These are phyloP conservation scores for Trichoderma sp. DNA, from an alignment of 2,329 filamentous ascomycete genomes.

Conservation along the genomic window DNA sequence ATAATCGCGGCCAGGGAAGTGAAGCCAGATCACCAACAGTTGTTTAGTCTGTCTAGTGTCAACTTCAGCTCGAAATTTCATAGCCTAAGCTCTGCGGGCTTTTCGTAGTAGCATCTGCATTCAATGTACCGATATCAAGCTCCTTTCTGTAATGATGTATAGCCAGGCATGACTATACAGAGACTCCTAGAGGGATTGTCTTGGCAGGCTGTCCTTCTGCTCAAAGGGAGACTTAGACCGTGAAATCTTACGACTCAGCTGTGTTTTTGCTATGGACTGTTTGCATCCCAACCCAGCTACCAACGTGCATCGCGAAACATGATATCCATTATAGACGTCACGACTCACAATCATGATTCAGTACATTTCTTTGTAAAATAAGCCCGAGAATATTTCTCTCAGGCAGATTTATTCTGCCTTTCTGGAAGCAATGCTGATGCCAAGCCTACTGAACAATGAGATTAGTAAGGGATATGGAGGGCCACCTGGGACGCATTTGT, in stretches of 20 bases:
- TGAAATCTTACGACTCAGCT: background rate
- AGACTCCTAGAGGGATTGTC: background rate
- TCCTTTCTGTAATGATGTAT: background rate
- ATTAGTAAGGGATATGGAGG: background rate
- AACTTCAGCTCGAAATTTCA: background rate
- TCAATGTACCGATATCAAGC: background rate
- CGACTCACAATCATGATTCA: background rate
- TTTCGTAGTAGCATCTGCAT: background rate
- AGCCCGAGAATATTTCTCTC: background rate
- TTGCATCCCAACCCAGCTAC: background rate
- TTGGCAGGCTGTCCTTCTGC: background rate
- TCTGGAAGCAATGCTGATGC: background rate
- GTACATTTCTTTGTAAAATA: background rate
- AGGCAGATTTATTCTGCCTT: background rate
- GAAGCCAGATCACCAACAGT: background rate
- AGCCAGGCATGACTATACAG: background rate
- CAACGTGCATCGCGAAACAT: background rate
- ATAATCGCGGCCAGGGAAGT: background rate
- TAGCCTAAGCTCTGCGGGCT: background rate
- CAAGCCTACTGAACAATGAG: background rate
- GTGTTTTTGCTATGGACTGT: background rate
- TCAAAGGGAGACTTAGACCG: background rate
- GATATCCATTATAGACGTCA: background rate
- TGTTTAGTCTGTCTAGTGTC: background rate
- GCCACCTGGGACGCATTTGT: background rate